Evolutionary conservation across 768 basidiomycete species (phyloP), one percentile per base, ranked within the genome.

Genomic region (Strobilomyces echinocephalus): DNA sequence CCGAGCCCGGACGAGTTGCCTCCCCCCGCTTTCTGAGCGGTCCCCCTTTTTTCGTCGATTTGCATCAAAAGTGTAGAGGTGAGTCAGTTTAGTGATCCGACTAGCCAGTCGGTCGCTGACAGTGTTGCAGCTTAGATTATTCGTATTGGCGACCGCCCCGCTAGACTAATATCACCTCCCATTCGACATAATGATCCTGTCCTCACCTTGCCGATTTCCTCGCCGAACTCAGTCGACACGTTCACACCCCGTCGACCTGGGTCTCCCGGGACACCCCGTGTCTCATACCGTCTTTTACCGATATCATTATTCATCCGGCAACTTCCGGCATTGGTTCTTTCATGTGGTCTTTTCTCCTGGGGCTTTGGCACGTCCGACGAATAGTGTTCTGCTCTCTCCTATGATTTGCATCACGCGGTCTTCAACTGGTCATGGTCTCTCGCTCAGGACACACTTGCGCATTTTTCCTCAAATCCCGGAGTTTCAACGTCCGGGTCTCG

Each of bases 1-100:
- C 88, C 88, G 15, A 88, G 84, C 62, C 88, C 88, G 49, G 88
- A 90, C 56, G 87, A 87, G 64, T 72, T 91, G 45, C 88, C 88
- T 43, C 79, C 82, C 55, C 87, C 86, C 51, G 73, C 77, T 58
- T 83, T 86, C 64, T 69, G 50, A 70, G 66, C 67, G 68, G 71
- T 73, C 48, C 77, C 68, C 77, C 68, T 68, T 48, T 62, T 54
- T 51, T 45, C 38, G 7, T 53, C 11, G 56, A 56, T 60, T 60
- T 44, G 40, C 21, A 60, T 58, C 65, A 63, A 65, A 65, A 70
- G 70, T 69, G 72, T 76, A 74, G 62, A 76, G 74, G 75, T 76
- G 18, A 56, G n/a, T 43, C 41, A 3, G 41, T 49, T 61, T 42
- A n/a, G 12, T 50, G 52, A 43, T 52, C 11, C 24, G 14, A 5